Percentiles rank a stretch among this genome's conserved stretches.
phyloP scores from a whole-genome alignment of 2,329 filamentous ascomycete genomes.

The Colletotrichum liaoningense region DNA sequence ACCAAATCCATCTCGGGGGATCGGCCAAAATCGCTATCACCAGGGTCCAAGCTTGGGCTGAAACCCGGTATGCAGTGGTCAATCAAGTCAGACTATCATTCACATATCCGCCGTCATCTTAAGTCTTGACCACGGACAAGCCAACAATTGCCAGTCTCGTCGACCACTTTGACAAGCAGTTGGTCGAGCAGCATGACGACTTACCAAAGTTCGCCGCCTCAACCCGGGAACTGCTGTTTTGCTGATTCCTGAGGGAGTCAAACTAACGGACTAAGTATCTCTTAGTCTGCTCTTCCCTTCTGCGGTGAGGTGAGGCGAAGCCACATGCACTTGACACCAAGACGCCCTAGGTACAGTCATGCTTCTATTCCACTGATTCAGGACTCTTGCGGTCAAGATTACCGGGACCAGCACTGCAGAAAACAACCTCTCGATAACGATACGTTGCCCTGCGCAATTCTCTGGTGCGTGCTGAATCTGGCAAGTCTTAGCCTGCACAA shows the following conservation, averaged over 20 bases:
- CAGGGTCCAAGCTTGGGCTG: constrained; percentile 33
- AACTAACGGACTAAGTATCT: neutral
- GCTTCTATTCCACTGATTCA: constrained; percentile 17
- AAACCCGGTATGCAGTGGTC: constrained; percentile 28
- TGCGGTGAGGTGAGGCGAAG: constrained; percentile 12
- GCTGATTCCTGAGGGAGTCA: constrained; percentile 9
- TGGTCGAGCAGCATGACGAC: neutral
- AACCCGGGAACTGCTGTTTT: constrained; percentile 4
- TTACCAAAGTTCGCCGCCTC: constrained; percentile 8
- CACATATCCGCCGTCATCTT: neutral
- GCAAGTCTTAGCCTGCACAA: constrained; percentile 26
- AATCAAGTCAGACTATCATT: constrained; percentile 15
- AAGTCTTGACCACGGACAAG: neutral
- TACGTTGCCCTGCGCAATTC: constrained; percentile 7
- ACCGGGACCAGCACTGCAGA: neutral
- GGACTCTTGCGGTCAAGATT: neutral
- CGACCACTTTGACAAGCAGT: neutral
- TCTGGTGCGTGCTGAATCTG: constrained; percentile 17
- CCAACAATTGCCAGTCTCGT: neutral
- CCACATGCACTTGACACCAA: neutral
- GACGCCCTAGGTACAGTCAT: neutral
- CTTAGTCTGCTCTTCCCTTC: constrained; percentile 9
- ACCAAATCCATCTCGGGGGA: neutral
- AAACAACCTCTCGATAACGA: neutral
- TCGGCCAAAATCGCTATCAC: constrained; percentile 23